Base-by-base conservation (phyloP, 805 yeast genomes). In the Dipodascopsis uninucleata region DNA sequence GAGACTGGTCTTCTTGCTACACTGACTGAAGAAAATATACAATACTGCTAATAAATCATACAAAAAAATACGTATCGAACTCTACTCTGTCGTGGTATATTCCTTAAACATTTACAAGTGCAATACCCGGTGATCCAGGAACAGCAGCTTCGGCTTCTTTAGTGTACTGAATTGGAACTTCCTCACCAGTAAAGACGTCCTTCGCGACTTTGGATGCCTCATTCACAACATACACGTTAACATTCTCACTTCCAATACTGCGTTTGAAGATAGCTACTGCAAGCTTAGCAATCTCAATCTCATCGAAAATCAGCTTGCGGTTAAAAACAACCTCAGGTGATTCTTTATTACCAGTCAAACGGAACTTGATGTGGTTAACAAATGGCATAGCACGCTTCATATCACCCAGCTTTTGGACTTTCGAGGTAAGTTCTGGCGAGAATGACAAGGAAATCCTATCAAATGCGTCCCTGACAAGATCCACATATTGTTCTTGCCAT, bases 341-440 rank as follows among this genome's bases (percentile, higher is more conserved):
- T 62, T 85, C 94, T 41, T 67, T 68, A 42, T 57, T 61, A 7
- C 64, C 64, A 31, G 73, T 68, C 56, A 93, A 74, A 70, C 95
- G 80, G 63, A 82, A 85, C 68, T 93, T 89, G 66, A 93, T 72
- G 58, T 78, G 71, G 54, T 90, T 81, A 51, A 93, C 88, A 66
- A 89, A 90, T 48, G 97, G 97, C 97, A 93, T 93, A 49, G 96
- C 97, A 59, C 94, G 82, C 77, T 93, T 93, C 85, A 89, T 85
- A 61, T 93, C 97, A 12, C 72, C 73, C 9, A 67, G 55, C 49
- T 66, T 61, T 39, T 65, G 60, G 22, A 69, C 72, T 42, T 61
- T 57, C 50, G 61, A 59, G 56, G 67, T 66, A 57, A 68, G 59
- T 17, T 63, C 69, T 8, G 64, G 63, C 22, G 64, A 52, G 58